Evolutionary conservation across 768 basidiomycete species (phyloP), one percentile per base, ranked within the genome.

Genomic region (Pisolithus tinctorius): DNA sequence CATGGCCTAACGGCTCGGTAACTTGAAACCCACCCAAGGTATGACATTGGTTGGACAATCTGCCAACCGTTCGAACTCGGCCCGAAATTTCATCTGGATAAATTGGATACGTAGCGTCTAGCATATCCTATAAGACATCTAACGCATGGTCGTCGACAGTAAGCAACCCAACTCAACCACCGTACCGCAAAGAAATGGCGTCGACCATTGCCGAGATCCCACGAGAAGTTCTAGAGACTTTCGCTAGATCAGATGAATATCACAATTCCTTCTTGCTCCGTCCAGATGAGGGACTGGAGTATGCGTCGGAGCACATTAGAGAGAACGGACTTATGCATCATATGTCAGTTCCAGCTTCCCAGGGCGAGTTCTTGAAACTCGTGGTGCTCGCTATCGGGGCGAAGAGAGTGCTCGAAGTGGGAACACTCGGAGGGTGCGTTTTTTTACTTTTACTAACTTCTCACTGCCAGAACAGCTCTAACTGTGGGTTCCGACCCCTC

Each of bases 391-490:
- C 78, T 3, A 72, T 80, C 31, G 64, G 71, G 13, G 83, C 82
- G 38, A 80, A 79, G 68, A 66, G 74, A 50, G 71, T 84, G 16
- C 63, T 87, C 41, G 83, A 85, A 58, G 76, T 87, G 45, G 84
- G 83, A 0, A 84, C 83, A 6, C 70, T 85, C 13, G 82, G 80
- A 56, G 84, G 83, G 83, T 83, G 36, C 45, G 26, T 48, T 4
- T 16, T n/a, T 31, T 29, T 27, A 11, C 7, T 31, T 37, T 4
- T 13, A 3, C 11, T 14, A 5, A 11, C 13, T 14, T 13, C 11
- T 0, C 13, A 4, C 34, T 2, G 4, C 34, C 11, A 13, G 5
- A 34, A 34, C 13, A 14, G 34, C 11, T 34, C 34, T 13, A 14
- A 34, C 11, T 34, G 4, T 14, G 30, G 30, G 11, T 2, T 34